Evolutionary conservation across 23 red algal species (phyloP), one percentile per base, ranked within the genome.

Genomic region (Porphyridium purpureum): DNA sequence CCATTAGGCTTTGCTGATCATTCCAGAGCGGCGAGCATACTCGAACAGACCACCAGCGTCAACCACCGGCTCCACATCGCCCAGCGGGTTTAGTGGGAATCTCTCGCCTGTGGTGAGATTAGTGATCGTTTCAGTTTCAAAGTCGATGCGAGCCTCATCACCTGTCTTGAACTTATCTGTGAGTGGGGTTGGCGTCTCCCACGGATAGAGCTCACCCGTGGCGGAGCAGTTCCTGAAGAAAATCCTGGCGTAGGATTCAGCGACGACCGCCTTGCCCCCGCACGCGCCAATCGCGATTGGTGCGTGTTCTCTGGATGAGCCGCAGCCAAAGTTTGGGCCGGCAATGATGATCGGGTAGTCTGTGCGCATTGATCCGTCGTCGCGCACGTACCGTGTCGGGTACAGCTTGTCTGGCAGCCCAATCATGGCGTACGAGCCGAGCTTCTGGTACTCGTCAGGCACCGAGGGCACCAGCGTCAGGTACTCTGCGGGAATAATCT

Each of bases 21-120:
- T 94, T 1, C 88, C 88, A 6, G 75, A 72, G 46, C 67, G 49
- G 48, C 88, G 54, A 9, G 88, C 88, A 74, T 79, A 94, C 70
- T 84, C 88, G 49, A 94, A 94, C 40, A 84, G 68, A 47, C 88
- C 88, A 9, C 88, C 88, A 14, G 78, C 79, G 64, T 94, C 88
- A 23, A 94, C 66, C 3, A 94, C 88, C 7, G 88, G 88, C 63
- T 38, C 41, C 0, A 94, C 76, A 42, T 94, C 88, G 21, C 88
- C 88, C 35, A 94, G 67, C 22, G 64, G 58, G 7, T 75, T 80
- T 26, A 94, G 74, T 47, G 36, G 46, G 30, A 74, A 84, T 27
- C 29, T 25, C 54, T 72, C n/a, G 0, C 73, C 80, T 1, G 69
- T 75, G 24, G n/a, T 6, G 21, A 68, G 38, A 35, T 94, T 84